Evolutionary conservation across 257 asterid species (phyloP).

Genomic region (Solanum ossicruentum): DNA sequence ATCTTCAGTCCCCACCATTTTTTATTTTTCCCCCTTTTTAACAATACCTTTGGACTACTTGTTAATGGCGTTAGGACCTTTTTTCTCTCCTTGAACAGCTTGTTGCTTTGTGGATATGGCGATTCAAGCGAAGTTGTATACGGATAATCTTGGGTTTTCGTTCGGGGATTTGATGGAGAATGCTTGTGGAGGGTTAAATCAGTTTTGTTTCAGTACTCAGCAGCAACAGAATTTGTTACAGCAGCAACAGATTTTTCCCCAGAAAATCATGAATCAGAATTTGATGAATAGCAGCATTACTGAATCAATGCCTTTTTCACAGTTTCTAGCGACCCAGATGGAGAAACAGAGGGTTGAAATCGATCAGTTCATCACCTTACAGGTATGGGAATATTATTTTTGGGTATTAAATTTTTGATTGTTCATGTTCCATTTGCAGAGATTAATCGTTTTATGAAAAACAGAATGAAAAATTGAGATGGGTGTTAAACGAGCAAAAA

Average conservation of each 20-base stretch:
- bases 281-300: not conserved
- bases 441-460: not conserved
- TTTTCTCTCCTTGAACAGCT: not conserved
- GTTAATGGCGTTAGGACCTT: too few relatives aligned
- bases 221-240: constrained; percentile 7
- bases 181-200: constrained; percentile 30
- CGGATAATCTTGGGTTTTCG: constrained; percentile 32
- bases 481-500: constrained; percentile 40
- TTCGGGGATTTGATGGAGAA: constrained; percentile 29
- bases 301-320: constrained; percentile 8
- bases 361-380: constrained; percentile 37
- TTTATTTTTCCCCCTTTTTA: not conserved
- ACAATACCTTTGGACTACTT: too few relatives aligned
- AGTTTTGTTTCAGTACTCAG: constrained; percentile 6
- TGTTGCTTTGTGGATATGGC: constrained; percentile 24
- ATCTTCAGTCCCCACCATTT: constrained; percentile 1
- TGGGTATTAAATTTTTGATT: not conserved
- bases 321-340: constrained; percentile 11
- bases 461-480: constrained; percentile 60
- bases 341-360: constrained; percentile 40
- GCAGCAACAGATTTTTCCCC: constrained; percentile 10
- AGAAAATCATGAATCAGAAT: constrained; percentile 1
- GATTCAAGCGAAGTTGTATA: constrained; percentile 40
- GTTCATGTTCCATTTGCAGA: not conserved
- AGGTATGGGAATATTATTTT: constrained; percentile 19